Base-by-base conservation (phyloP, 768 basidiomycete genomes). In the Arthromyces matolae region DNA sequence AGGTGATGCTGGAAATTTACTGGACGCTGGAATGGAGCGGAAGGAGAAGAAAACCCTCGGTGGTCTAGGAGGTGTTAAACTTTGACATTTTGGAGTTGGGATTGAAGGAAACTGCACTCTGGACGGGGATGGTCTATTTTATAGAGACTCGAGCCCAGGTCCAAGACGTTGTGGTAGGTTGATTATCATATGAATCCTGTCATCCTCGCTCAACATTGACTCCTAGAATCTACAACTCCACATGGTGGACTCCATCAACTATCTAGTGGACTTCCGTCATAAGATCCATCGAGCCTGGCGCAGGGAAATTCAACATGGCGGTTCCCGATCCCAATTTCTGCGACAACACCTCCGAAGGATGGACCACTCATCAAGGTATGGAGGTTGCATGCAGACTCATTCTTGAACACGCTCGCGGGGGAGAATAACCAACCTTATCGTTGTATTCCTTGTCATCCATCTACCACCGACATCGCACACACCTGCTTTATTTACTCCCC, bases 1-100 rank as follows among this genome's bases (percentile, higher is more conserved):
- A 99, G 66, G 95, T 99, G 19, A 97, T 99, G 94, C 71, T 96
- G 20, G 95, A 97, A 76, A 96, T 99, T 42, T 98, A 99, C 68
- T 75, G 89, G 52, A 96, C 94, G 34, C 70, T 99, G 90, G 87
- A 13, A 95, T 98, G 91, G 92, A 99, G 67, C 98, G 96, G 96
- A 90, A 90, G 65, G 83, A 88, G 71, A 96, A 96, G 75, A 79
- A 77, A 53, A 81, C 81, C 50, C 65, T 91, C 2, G 88, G 87
- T 1, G 84, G 86, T 4, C 60, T 90, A 23, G 87, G 87, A 3
- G 82, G 80, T 5, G 52, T 78, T 12, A 65, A 66, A 59, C 56
- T 68, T 23, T 62, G 64, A 56, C 63, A 59, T 35, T 56, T 56
- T 8, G 53, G 63, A 33, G 66, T 67, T 28, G 72, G 67, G 51